Conservation (phyloP, 2,329 filamentous ascomycete genomes). For the Plenodomus tracheiphilus region DNA sequence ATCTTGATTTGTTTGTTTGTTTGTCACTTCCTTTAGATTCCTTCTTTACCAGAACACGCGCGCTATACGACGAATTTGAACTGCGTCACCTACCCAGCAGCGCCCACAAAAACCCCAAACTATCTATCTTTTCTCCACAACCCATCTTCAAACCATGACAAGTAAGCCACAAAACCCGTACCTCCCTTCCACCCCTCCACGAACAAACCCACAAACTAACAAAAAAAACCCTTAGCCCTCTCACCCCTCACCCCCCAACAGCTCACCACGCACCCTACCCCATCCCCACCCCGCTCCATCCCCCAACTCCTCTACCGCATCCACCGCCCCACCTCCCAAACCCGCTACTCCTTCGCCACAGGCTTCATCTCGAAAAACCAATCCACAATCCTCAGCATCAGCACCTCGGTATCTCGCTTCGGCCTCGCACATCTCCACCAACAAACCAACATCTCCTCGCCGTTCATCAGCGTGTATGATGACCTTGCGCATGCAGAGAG, state of each 20-base stretch:
- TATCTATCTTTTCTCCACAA: no score
- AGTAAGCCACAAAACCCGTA: no score
- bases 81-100: no score
- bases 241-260: conserved; percentile 1
- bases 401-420: conserved; percentile 26
- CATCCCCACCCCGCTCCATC: conserved; percentile 24
- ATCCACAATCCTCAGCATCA: conserved; percentile 36
- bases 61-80: no score
- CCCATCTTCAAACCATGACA: no score
- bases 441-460: conserved; percentile 41
- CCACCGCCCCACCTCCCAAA: conserved; percentile 32
- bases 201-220: conserved; percentile 1
- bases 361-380: conserved; percentile 43
- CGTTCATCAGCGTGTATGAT: conserved; percentile 41
- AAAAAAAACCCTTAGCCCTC: background rate
- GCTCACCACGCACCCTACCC: background rate
- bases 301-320: conserved; percentile 37
- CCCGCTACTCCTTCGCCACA: conserved; percentile 32
- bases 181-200: background rate
- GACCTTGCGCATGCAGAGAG: conserved; percentile 29
- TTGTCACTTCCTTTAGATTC: no score
- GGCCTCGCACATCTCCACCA: conserved; percentile 35
- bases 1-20: no score
- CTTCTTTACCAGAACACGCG: no score
- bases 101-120: no score